Evolutionary conservation across 2,329 filamentous ascomycete genomes (phyloP), one percentile per base, ranked within the genome.

Genomic region (Ophiostoma himal-ulmi): DNA sequence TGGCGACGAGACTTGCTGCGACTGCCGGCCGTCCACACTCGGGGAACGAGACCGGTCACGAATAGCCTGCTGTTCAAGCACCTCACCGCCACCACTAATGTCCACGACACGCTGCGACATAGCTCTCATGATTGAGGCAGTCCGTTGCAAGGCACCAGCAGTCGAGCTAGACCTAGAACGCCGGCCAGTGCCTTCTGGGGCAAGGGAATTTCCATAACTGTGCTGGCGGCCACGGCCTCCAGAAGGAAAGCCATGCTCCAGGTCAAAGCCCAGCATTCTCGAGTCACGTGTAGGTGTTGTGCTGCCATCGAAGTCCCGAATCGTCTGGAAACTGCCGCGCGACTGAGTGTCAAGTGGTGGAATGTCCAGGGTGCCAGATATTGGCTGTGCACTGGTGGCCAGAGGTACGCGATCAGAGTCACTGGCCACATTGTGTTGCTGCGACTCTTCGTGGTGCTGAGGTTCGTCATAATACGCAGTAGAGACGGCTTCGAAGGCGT

Each of bases 61-160:
- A 60, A 87, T 85, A 34, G 89, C 84, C 68, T 87, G 88, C 73
- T 91, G 88, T 78, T 97, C 93, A 20, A 94, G 84, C 26, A 92
- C 82, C 75, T 97, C 92, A 5, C 90, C 90, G 76, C 98, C 95
- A 77, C 96, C 96, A 80, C 93, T 97, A 75, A 99, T 87, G 77
- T 98, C 98, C 77, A 99, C 95, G 70, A 99, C 94, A 82, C 95
- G 92, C 81, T 97, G 94, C 41, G 96, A 98, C 88, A 99, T 96
- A 73, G 88, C 88, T 74, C 91, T 87, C 79, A 94, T 87, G 75
- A 93, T 92, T 10, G 91, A 92, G 64, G 91, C 87, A 72, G 91
- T 91, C 75, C 88, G 84, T 34, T 85, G 86, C 69, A 94, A 79
- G 22, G 91, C 89, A 36, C 86, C 86, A 13, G 87, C 84, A 10